These are phyloP conservation scores for Fusarium sp. DNA, from an alignment of 2,329 filamentous ascomycete genomes.

Conservation along the genomic window DNA sequence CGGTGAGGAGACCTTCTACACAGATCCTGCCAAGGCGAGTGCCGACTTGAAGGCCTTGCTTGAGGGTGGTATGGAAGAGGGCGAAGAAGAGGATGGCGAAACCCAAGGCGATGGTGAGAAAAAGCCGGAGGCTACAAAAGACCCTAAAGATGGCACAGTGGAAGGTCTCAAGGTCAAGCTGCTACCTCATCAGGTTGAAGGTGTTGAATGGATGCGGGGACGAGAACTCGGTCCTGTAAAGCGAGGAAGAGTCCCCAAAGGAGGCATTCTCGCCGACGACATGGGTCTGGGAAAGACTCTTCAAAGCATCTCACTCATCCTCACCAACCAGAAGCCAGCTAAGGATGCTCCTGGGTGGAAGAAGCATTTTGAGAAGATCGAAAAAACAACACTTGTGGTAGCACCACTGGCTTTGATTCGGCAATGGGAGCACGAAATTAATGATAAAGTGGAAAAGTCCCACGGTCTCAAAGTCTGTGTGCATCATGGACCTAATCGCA, in stretches of 20 bases:
- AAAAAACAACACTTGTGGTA: conserved; percentile 89
- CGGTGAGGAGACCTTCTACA: conserved; percentile 71
- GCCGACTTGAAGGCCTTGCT: conserved; percentile 86
- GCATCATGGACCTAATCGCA: conserved; percentile 90
- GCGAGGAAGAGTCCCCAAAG: conserved; percentile 85
- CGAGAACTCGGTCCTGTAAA: conserved; percentile 91
- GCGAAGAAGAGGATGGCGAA: conserved; percentile 65
- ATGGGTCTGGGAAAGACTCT: conserved; percentile 98
- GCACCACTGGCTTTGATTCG: conserved; percentile 94
- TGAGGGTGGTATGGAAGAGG: conserved; percentile 83
- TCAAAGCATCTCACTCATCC: conserved; percentile 89
- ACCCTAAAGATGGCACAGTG: conserved; percentile 67
- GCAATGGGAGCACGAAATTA: conserved; percentile 96
- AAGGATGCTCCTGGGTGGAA: conserved; percentile 73
- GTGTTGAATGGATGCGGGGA: conserved; percentile 94
- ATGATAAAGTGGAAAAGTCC: conserved; percentile 79
- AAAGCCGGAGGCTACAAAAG: conserved; percentile 47
- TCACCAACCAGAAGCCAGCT: conserved; percentile 81
- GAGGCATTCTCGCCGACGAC: conserved; percentile 95
- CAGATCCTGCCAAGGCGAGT: conserved; percentile 79
- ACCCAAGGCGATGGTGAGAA: conserved; percentile 41
- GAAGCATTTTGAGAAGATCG: conserved; percentile 77
- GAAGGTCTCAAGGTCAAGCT: conserved; percentile 90
- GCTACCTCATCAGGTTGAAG: conserved; percentile 93
- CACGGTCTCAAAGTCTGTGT: conserved; percentile 86